These are phyloP conservation scores for Calendula officinalis DNA, from an alignment of 129 eudicot genomes.

Conservation along the genomic window DNA sequence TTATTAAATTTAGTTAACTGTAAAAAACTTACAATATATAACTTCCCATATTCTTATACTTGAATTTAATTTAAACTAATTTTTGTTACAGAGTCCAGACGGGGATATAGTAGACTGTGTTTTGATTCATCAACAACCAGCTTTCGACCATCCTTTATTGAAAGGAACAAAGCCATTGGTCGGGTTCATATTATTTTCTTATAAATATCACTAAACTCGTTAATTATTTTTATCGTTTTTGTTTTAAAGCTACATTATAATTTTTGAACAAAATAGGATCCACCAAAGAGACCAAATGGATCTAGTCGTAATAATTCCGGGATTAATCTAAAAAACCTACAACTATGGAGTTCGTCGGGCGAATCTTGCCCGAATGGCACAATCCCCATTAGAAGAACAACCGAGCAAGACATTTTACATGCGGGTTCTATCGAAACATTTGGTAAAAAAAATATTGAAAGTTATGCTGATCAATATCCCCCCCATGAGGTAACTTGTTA, in stretches of 20 bases:
- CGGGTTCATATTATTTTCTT: slow-evolving; percentile 2
- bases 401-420: slow-evolving; percentile 56
- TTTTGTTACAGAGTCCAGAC: slow-evolving; percentile 72
- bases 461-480: too few species aligned
- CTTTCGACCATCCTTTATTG: slow-evolving; percentile 90
- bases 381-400: slow-evolving; percentile 75
- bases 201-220: neutral
- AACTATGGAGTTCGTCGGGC: slow-evolving; percentile 64
- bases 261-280: slow-evolving; percentile 1
- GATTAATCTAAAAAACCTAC: slow-evolving; percentile 37
- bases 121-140: slow-evolving; percentile 73
- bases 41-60: neutral
- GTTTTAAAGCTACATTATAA: neutral
- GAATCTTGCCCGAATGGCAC: slow-evolving; percentile 79
- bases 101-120: slow-evolving; percentile 93
- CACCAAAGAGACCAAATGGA: slow-evolving; percentile 57
- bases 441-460: too few species aligned
- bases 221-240: too few species aligned
- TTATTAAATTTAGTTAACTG: too few species aligned
- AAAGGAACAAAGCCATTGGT: slow-evolving; percentile 93
- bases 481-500: too few species aligned
- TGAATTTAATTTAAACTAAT: neutral
- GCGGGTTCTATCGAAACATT: slow-evolving; percentile 52
- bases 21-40: neutral
- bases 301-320: slow-evolving; percentile 21